A percentile compares a stretch with the other conserved stretches of the same genome.
These are phyloP conservation scores for Orychophragmus violaceus DNA, from an alignment of 345 rosid species.

Conservation along the genomic window DNA sequence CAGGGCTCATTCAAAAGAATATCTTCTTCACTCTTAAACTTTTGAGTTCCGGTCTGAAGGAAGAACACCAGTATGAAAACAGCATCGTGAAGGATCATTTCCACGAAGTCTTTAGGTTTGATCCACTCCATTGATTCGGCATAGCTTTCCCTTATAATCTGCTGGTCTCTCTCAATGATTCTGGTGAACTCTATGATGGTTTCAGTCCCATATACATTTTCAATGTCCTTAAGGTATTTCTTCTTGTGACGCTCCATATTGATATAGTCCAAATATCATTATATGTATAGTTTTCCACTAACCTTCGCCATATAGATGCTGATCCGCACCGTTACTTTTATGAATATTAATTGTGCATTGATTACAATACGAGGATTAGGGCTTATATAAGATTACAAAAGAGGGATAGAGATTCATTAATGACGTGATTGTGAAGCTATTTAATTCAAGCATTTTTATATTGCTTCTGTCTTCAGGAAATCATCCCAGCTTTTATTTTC, in stretches of 20 bases:
- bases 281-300: background rate
- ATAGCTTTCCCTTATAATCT: slow-evolving; percentile 12
- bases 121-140: slow-evolving; percentile 28
- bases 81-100: slow-evolving; percentile 16
- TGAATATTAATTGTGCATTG: background rate
- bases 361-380: background rate
- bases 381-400: slow-evolving; percentile 1
- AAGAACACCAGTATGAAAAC: slow-evolving; percentile 25
- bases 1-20: background rate
- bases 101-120: background rate
- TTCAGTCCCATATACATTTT: background rate
- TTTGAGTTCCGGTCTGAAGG: background rate
- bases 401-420: background rate
- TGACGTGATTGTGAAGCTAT: background rate
- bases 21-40: background rate
- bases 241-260: slow-evolving; percentile 24
- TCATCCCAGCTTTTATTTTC: background rate
- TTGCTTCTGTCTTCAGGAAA: slow-evolving; percentile 17
- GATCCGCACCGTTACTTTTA: background rate
- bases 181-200: background rate
- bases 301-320: slow-evolving; percentile 11
- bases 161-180: slow-evolving; percentile 7
- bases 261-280: slow-evolving; percentile 22
- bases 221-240: background rate
- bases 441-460: slow-evolving; percentile 19